Conservation (phyloP, 495 filamentous ascomycete genomes). For the Lasiosphaeris hirsuta region DNA sequence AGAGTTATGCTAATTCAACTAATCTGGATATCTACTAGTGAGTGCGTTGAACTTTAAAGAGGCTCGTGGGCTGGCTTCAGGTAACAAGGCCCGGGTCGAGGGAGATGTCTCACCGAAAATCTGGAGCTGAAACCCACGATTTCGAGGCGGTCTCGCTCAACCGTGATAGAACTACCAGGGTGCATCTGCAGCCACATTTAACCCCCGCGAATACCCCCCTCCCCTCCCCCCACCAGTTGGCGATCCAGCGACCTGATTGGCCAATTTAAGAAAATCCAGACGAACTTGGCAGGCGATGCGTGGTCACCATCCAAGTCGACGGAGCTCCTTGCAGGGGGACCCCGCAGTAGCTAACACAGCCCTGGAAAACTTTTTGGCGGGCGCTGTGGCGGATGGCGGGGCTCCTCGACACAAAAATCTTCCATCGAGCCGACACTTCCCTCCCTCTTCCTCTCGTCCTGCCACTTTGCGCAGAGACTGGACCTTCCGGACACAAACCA, state of each 20-base stretch:
- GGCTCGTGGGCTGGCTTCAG: neutral
- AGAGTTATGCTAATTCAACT: too few relatives aligned
- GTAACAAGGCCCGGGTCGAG: conserved; percentile 1
- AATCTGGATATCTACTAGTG: too few relatives aligned
- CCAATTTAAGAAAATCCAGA: conserved; percentile 13
- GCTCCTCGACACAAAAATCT: conserved; percentile 19
- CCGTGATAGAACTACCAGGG: neutral
- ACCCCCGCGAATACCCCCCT: conserved; percentile 12
- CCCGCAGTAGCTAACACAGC: conserved; percentile 20
- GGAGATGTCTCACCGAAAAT: neutral
- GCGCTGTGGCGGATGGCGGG: conserved; percentile 20
- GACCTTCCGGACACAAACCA: neutral
- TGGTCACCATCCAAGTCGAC: neutral
- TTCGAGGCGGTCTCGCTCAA: conserved; percentile 12
- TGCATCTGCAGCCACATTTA: neutral
- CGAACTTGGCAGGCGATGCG: conserved; percentile 9
- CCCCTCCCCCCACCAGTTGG: conserved; percentile 7
- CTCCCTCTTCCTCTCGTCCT: conserved; percentile 8
- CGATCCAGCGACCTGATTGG: conserved; percentile 19
- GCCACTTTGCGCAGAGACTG: conserved; percentile 3
- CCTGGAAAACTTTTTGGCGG: conserved; percentile 23
- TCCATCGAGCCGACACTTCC: neutral
- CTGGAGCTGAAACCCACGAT: conserved; percentile 18
- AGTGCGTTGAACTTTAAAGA: neutral
- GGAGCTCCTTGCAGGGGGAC: conserved; percentile 10